phyloP scores from a whole-genome alignment of 2,329 filamentous ascomycete genomes.

The Paramyrothecium roridum region DNA sequence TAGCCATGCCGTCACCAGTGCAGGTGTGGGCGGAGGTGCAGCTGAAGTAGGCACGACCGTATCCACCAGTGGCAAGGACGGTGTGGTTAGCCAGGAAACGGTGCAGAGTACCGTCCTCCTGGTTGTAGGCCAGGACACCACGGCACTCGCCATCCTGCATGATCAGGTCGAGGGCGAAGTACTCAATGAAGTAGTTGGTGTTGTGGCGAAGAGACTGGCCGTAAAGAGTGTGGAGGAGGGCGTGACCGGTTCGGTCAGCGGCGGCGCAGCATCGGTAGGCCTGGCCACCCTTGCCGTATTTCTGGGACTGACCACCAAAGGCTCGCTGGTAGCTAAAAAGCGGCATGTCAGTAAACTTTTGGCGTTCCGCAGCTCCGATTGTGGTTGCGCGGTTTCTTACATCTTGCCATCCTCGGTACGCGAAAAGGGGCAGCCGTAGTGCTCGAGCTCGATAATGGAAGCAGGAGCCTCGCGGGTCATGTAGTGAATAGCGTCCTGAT shows the following conservation, averaged over 20 bases:
- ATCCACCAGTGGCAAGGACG: constrained; percentile 93
- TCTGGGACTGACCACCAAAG: constrained; percentile 94
- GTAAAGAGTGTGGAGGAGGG: constrained; percentile 96
- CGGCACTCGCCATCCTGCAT: constrained; percentile 98
- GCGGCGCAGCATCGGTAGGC: constrained; percentile 97
- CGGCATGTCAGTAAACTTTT: background rate
- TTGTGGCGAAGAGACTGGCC: constrained; percentile 96
- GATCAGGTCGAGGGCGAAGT: constrained; percentile 93
- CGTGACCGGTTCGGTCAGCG: constrained; percentile 94
- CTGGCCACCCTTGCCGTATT: constrained; percentile 95
- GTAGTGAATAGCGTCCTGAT: constrained; percentile 97
- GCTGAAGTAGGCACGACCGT: constrained; percentile 96
- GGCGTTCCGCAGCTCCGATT: background rate
- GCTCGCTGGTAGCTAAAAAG: constrained; percentile 82
- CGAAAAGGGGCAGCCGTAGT: constrained; percentile 96
- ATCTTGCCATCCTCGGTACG: constrained; percentile 96
- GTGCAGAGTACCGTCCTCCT: constrained; percentile 97
- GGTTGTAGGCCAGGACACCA: constrained; percentile 96
- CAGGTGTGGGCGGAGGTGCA: constrained; percentile 98
- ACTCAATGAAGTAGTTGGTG: constrained; percentile 99
- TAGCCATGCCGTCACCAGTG: constrained; percentile 98
- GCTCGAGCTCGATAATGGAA: constrained; percentile 91
- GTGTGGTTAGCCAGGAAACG: constrained; percentile 97
- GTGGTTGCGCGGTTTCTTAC: constrained; percentile 41
- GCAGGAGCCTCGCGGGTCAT: constrained; percentile 94